Conservation (phyloP, 805 yeast genomes). For the Ogataea nakhonphanomensis region DNA sequence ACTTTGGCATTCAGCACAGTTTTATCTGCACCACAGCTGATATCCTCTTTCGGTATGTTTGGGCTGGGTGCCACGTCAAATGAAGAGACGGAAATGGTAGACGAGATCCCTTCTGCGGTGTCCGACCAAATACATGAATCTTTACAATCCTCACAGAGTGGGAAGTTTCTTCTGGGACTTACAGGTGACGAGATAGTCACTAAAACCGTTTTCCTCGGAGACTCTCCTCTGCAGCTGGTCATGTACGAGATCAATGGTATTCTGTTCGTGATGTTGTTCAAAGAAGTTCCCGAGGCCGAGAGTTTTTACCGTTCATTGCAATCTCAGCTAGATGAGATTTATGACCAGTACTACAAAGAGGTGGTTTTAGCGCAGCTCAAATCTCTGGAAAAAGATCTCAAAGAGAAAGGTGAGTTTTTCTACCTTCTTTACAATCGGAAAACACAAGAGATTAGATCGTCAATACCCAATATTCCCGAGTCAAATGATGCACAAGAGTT, state of each 20-base stretch:
- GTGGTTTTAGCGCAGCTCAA: constrained; percentile 25
- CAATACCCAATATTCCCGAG: constrained; percentile 30
- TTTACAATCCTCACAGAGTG: constrained; percentile 15
- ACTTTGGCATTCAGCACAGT: constrained; percentile 25
- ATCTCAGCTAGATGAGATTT: constrained; percentile 20
- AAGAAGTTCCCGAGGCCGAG: constrained; percentile 3
- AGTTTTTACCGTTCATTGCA: constrained; percentile 15
- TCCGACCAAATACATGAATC: constrained; percentile 4
- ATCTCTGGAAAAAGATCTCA: constrained; percentile 18
- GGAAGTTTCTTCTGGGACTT: constrained; percentile 26
- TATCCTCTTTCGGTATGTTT: constrained; percentile 14
- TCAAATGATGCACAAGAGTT: constrained; percentile 17
- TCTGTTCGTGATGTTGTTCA: constrained; percentile 23
- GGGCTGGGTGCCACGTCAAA: constrained; percentile 8
- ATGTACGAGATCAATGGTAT: constrained; percentile 32
- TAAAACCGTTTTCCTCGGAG: constrained; percentile 8
- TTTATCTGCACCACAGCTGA: constrained; percentile 18
- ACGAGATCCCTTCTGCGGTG: not conserved
- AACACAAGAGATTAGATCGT: constrained; percentile 22
- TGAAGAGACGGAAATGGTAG: constrained; percentile 2
- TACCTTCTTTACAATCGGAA: constrained; percentile 24
- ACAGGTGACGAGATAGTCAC: constrained; percentile 19
- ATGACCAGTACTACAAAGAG: constrained; percentile 25
- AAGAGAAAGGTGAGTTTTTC: constrained; percentile 18
- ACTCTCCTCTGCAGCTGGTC: constrained; percentile 16